phyloP scores from a whole-genome alignment of 2,329 filamentous ascomycete species.

The Fusarium siculi region DNA sequence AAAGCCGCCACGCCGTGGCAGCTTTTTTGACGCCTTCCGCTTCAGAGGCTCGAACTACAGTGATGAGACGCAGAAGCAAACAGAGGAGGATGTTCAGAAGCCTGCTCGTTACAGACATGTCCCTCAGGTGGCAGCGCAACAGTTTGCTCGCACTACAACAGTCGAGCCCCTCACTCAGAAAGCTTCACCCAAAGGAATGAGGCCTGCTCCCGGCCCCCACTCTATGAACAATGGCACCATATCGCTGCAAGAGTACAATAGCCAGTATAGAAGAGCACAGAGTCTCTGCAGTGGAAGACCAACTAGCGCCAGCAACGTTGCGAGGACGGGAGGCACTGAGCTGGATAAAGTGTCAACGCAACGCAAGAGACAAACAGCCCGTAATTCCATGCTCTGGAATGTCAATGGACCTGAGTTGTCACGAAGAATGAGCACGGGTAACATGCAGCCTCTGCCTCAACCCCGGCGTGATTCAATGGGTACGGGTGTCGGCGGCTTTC shows the following conservation, averaged over 20 bases:
- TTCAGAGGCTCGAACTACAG: constrained; percentile 43
- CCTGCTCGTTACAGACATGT: constrained; percentile 58
- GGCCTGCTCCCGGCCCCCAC: constrained; percentile 36
- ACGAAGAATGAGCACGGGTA: constrained; percentile 54
- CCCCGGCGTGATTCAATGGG: constrained; percentile 25
- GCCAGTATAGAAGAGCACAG: constrained; percentile 52
- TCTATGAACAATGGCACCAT: constrained; percentile 41
- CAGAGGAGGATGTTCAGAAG: constrained; percentile 21
- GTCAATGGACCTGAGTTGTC: constrained; percentile 20
- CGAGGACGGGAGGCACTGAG: constrained; percentile 52
- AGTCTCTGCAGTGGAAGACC: constrained; percentile 44
- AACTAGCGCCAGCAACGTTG: constrained; percentile 52
- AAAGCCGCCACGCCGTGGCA: constrained; percentile 29
- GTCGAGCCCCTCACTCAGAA: constrained; percentile 50
- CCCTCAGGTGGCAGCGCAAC: constrained; percentile 63
- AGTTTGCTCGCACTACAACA: constrained; percentile 66
- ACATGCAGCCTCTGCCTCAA: constrained; percentile 34
- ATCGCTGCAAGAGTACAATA: constrained; percentile 50
- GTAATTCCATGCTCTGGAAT: constrained; percentile 47
- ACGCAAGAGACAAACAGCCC: constrained; percentile 28
- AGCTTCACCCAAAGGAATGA: constrained; percentile 56
- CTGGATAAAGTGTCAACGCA: constrained; percentile 39
- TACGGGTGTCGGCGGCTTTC: constrained; percentile 11
- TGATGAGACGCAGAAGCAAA: constrained; percentile 31
- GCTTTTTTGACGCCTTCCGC: constrained; percentile 38